These are phyloP conservation scores for Aphanoascus verrucosus DNA, from an alignment of 2,329 filamentous ascomycete species.

Conservation along the genomic window DNA sequence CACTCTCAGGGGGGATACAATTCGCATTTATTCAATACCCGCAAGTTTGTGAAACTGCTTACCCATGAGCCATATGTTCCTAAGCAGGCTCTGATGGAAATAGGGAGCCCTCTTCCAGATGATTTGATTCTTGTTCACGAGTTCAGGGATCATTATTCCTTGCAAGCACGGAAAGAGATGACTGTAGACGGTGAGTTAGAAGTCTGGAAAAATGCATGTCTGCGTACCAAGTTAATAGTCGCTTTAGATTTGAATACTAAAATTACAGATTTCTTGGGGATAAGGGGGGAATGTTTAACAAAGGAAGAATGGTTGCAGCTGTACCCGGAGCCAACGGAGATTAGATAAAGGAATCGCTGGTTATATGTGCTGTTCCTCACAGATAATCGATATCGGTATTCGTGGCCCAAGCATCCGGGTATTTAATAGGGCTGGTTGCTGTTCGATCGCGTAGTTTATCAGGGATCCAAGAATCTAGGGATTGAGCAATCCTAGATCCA, in stretches of 20 bases:
- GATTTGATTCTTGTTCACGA: conserved; percentile 21
- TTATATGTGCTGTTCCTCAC: too few relatives aligned
- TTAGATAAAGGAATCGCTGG: not conserved
- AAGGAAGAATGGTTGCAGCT: conserved; percentile 15
- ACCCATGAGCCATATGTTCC: not conserved
- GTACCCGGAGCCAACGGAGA: conserved; percentile 14
- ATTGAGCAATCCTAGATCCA: too few relatives aligned
- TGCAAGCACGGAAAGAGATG: conserved; percentile 19
- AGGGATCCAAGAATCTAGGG: too few relatives aligned
- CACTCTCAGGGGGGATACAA: not conserved
- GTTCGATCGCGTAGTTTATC: too few relatives aligned
- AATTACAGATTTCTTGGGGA: conserved; percentile 15
- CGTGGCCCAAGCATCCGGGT: not conserved
- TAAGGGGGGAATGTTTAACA: conserved; percentile 8
- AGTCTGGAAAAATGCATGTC: not conserved
- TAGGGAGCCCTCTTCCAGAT: conserved; percentile 10
- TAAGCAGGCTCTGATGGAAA: conserved; percentile 4
- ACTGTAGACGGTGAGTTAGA: conserved; percentile 13
- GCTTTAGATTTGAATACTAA: conserved; percentile 19
- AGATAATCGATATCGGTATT: not conserved
- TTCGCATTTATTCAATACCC: conserved; percentile 11
- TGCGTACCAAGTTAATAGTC: conserved; percentile 1
- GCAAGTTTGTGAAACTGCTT: conserved; percentile 8
- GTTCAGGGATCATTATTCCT: conserved; percentile 19
- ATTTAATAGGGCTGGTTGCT: too few relatives aligned